Conservation (phyloP, 1,284 basidiomycete species). For the Bjerkandera adusta region DNA sequence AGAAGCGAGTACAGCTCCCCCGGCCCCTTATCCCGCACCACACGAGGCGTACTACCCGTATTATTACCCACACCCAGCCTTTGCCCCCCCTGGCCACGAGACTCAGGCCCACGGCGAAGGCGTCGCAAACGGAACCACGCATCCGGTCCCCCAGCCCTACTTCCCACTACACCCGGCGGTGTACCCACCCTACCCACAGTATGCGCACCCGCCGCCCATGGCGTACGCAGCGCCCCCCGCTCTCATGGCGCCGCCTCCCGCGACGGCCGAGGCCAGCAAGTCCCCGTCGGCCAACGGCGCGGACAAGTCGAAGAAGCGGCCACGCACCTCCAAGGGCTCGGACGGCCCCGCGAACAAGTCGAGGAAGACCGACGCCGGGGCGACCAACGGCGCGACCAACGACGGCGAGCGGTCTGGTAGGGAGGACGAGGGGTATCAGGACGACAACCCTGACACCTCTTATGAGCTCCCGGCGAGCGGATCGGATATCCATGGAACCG, state of each 20-base stretch:
- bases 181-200: conserved; percentile 27
- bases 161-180: conserved; percentile 29
- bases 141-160: conserved; percentile 26
- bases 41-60: conserved; percentile 56
- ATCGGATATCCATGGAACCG: conserved; percentile 2
- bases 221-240: conserved; percentile 14
- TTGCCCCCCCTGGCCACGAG: conserved; percentile 38
- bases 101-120: conserved; percentile 39
- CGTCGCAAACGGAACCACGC: conserved; percentile 5
- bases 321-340: conserved; percentile 22
- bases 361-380: conserved; percentile 22
- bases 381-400: conserved; percentile 18
- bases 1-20: conserved; percentile 33
- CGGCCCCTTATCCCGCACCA: conserved; percentile 32
- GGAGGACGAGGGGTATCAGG: conserved; percentile 1
- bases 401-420: not conserved
- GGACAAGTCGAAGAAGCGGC: conserved; percentile 17
- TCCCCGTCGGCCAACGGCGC: too few relatives aligned
- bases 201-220: conserved; percentile 23
- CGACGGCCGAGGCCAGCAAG: conserved; percentile 14
- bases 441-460: not conserved
- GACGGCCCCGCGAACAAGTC: conserved; percentile 23
- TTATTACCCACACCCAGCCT: conserved; percentile 36
- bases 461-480: conserved; percentile 4
- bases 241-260: conserved; percentile 9